Conservation (phyloP, 176 grass and related monocot species). For the Ananas comosus region DNA sequence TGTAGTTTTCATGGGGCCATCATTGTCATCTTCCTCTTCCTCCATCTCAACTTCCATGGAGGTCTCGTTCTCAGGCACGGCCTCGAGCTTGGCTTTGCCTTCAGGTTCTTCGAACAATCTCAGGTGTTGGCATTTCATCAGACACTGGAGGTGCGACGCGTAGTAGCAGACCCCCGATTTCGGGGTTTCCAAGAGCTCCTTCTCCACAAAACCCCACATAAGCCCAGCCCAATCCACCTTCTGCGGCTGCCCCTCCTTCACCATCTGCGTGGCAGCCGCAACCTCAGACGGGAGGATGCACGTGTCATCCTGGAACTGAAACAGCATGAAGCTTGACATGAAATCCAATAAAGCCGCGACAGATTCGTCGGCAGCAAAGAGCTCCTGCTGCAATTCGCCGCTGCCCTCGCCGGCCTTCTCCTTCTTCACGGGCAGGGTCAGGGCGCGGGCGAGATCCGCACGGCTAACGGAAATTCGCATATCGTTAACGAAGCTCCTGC, state of each 20-base stretch:
- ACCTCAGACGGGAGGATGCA: conserved; percentile 64
- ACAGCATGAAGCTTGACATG: conserved; percentile 53
- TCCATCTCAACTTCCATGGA: conserved; percentile 13
- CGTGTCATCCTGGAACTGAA: conserved; percentile 51
- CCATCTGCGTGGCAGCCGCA: conserved; percentile 36
- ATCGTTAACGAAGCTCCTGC: conserved; percentile 58
- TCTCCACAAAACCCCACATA: conserved; percentile 75
- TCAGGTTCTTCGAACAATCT: conserved; percentile 29
- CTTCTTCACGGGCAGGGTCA: conserved; percentile 49
- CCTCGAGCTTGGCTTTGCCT: conserved; percentile 22
- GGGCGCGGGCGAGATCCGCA: conserved; percentile 43
- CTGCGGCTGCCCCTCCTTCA: conserved; percentile 53
- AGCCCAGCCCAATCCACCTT: conserved; percentile 75
- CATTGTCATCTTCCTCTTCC: conserved; percentile 27
- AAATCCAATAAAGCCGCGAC: conserved; percentile 33
- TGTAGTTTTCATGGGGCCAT: conserved; percentile 14
- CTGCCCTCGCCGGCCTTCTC: conserved; percentile 10
- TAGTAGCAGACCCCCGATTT: conserved; percentile 54
- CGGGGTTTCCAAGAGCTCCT: conserved; percentile 61
- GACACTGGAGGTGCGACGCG: conserved; percentile 56
- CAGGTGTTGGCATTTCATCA: conserved; percentile 48
- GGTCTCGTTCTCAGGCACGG: conserved; percentile 28
- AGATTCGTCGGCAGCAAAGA: conserved; percentile 30
- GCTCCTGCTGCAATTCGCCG: conserved; percentile 6
- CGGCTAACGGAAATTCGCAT: conserved; percentile 41